Base-by-base conservation (phyloP, 192 early-diverging fungal genomes). In the Coemansia sp. region DNA sequence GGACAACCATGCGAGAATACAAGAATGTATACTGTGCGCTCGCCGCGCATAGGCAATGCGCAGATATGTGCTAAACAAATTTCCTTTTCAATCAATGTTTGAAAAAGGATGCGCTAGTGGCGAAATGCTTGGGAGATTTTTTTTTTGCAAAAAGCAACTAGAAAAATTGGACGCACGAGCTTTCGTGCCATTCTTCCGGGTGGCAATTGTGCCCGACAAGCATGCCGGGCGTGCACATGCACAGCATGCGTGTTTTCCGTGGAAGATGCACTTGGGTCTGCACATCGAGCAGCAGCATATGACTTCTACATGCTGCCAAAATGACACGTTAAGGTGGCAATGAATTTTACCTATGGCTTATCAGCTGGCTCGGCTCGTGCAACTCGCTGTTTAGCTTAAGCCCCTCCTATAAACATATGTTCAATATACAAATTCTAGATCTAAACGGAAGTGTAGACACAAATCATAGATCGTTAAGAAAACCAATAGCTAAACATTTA, bases 11-110 rank as follows among this genome's bases (percentile, higher is more conserved):
- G n/a, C n/a, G n/a, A n/a, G n/a, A 46, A 17, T 29, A 29, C 19
- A 42, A 11, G 22, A 26, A 30, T 30, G 45, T 29, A 29, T 29
- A 11, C 45, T 47, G 45, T n/a, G 29, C 28, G 45, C 15, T 29
- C 15, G 28, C 6, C 19, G 12, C 19, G 45, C 45, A 47, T 47
- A 29, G 45, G 14, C 45, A 47, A 31, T 47, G 45, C 45, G n/a
- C 12, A 14, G 7, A 8, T 11, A 31, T 47, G 45, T 8, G n/a
- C 27, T 8, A 17, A 26, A 30, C 27, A 15, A 14, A 8, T 20
- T 47, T 30, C 27, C n/a, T n/a, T 17, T 29, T 25, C 28, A 29
- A 47, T 46, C 15, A 14, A 2, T 47, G 9, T 29, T 47, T 29
- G 17, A 31, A n/a, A 47, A 47, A 39, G n/a, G n/a, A n/a, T n/a